phyloP scores from a whole-genome alignment of 176 grass and related monocot species.

The Lolium multiflorum region DNA sequence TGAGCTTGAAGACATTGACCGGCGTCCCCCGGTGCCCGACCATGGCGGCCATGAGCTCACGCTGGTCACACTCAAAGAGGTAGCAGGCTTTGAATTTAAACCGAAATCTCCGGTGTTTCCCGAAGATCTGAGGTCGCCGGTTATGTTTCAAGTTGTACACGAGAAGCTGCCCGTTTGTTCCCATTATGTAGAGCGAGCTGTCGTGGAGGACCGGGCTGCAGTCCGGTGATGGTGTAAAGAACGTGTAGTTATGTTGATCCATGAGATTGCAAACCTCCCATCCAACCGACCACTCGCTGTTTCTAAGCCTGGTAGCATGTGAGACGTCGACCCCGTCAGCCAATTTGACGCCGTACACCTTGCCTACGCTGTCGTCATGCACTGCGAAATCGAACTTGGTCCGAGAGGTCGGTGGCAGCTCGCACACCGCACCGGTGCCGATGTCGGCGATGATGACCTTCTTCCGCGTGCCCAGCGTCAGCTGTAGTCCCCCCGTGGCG shows the following conservation, averaged over 20 bases:
- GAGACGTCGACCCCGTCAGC: too few relatives aligned
- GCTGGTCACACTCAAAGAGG: neutral
- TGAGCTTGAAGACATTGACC: neutral
- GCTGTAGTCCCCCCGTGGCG: conserved; percentile 6
- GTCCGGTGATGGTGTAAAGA: neutral
- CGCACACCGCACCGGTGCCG: neutral
- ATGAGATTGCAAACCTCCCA: too few relatives aligned
- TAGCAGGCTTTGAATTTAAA: neutral
- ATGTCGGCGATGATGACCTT: neutral
- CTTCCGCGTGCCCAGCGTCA: neutral
- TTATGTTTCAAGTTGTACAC: neutral
- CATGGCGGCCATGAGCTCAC: conserved; percentile 1
- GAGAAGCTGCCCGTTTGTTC: neutral
- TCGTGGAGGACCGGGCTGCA: conserved; percentile 4
- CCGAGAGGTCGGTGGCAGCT: neutral
- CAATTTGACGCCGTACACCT: too few relatives aligned
- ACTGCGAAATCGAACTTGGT: neutral
- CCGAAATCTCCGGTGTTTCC: neutral
- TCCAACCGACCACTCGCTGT: too few relatives aligned
- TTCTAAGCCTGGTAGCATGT: too few relatives aligned
- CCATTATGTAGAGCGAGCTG: neutral
- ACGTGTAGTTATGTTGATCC: too few relatives aligned
- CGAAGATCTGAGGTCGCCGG: neutral
- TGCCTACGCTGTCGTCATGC: too few relatives aligned
- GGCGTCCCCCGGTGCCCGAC: neutral